Conservation (phyloP, 208 protist genomes). For the Spironucleus salmonicida region DNA sequence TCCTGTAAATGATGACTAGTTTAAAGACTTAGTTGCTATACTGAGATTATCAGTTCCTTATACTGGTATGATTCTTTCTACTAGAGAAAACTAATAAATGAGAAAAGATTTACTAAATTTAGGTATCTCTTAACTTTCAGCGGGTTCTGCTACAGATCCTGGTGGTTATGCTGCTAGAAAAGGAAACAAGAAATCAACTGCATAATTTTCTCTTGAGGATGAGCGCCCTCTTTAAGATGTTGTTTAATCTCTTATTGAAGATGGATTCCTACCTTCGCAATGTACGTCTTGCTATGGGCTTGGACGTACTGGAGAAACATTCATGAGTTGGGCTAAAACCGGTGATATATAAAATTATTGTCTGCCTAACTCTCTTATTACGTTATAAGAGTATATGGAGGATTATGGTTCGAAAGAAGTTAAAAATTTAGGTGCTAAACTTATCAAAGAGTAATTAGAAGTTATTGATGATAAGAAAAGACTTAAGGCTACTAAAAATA, state of each 20-base stretch:
- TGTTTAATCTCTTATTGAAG: conserved; percentile 39
- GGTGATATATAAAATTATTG: conserved; percentile 48
- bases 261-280: conserved; percentile 44
- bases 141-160: conserved; percentile 46
- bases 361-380: conserved; percentile 46
- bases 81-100: conserved; percentile 43
- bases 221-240: conserved; percentile 41
- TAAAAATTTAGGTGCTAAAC: neutral
- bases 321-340: conserved; percentile 50
- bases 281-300: conserved; percentile 49
- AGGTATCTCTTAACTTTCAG: conserved; percentile 49
- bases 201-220: conserved; percentile 46
- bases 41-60: conserved; percentile 47
- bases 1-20: conserved; percentile 45
- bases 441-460: neutral
- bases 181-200: neutral
- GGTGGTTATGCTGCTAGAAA: conserved; percentile 40
- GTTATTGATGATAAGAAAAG: neutral
- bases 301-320: conserved; percentile 44
- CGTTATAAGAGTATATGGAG: conserved; percentile 29
- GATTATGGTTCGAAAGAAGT: neutral
- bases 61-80: conserved; percentile 52
- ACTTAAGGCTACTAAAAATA: neutral
- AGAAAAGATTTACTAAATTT: conserved; percentile 42
- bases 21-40: conserved; percentile 51